Evolutionary conservation across 2,329 filamentous ascomycete genomes (phyloP).

Genomic region (Bipolaris victoriae): DNA sequence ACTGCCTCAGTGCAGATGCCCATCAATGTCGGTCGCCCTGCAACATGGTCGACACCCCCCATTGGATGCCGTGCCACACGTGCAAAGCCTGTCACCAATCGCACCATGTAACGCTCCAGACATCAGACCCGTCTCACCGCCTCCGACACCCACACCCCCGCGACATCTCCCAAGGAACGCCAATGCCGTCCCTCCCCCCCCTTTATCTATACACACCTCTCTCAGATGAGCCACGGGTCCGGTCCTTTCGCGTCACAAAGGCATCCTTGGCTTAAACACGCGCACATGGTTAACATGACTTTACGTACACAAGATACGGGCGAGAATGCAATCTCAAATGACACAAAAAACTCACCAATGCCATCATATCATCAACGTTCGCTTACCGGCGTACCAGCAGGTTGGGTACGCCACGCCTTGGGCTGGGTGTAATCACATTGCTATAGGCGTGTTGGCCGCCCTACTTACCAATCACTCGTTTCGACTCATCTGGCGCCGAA

Average conservation of each 20-base stretch:
- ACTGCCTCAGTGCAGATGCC: background rate
- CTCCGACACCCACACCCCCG: slow-evolving; percentile 2
- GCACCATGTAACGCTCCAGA: background rate
- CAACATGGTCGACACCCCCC: background rate
- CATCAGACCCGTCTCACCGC: slow-evolving; percentile 21
- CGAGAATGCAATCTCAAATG: slow-evolving; percentile 5
- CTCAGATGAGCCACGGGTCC: background rate
- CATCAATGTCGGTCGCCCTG: background rate
- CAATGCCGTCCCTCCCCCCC: background rate
- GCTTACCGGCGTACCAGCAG: slow-evolving; percentile 9
- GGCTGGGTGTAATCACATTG: background rate
- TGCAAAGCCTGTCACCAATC: slow-evolving; percentile 16
- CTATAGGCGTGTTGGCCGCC: background rate
- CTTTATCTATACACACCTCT: background rate
- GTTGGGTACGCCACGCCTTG: slow-evolving; percentile 4
- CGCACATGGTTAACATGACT: background rate
- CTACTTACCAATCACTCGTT: slow-evolving; percentile 5
- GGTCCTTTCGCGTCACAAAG: background rate
- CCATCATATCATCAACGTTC: slow-evolving; percentile 7
- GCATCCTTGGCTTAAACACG: slow-evolving; percentile 6
- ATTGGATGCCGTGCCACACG: slow-evolving; percentile 12
- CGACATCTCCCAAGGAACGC: slow-evolving; percentile 6
- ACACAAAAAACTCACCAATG: slow-evolving; percentile 7
- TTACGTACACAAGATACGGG: slow-evolving; percentile 7
- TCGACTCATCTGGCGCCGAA: background rate